phyloP scores from a whole-genome alignment of 352 stramenopile genomes.

The Pythium dissimile region DNA sequence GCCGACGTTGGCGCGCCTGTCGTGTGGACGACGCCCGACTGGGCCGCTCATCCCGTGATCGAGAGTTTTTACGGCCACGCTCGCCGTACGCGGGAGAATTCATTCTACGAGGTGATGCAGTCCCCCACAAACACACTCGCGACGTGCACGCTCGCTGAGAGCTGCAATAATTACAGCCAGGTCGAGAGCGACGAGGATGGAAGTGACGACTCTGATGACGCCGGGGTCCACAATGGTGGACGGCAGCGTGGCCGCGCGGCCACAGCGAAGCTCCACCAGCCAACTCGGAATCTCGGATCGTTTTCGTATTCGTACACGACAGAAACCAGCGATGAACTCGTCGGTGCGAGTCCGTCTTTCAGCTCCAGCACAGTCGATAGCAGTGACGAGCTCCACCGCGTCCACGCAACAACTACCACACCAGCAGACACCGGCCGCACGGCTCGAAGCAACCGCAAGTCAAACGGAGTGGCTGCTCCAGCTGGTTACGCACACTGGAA shows the following conservation, averaged over 20 bases:
- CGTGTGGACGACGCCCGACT: constrained; percentile 75
- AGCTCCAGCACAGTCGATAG: constrained; percentile 17
- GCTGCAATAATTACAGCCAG: constrained; percentile 45
- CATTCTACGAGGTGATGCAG: constrained; percentile 82
- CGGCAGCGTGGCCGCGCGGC: neutral
- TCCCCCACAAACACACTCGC: constrained; percentile 54
- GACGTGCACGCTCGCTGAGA: constrained; percentile 62
- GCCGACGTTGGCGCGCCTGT: constrained; percentile 33
- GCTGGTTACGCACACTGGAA: constrained; percentile 22
- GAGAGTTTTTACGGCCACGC: constrained; percentile 75
- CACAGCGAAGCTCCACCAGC: too few relatives aligned
- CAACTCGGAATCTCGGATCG: constrained; percentile 35
- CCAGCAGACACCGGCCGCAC: too few relatives aligned
- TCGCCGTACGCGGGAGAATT: constrained; percentile 45
- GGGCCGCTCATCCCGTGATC: constrained; percentile 68
- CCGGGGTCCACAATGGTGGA: neutral
- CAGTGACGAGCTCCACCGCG: constrained; percentile 3
- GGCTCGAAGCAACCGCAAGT: too few relatives aligned
- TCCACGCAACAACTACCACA: too few relatives aligned
- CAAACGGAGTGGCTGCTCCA: neutral
- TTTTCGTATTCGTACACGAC: constrained; percentile 72
- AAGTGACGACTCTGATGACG: constrained; percentile 12
- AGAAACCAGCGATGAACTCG: constrained; percentile 56
- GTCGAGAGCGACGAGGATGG: constrained; percentile 16
- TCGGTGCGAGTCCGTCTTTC: constrained; percentile 15